A percentile compares a stretch with the other conserved stretches of the same genome.
Evolutionary conservation across 768 basidiomycete species (phyloP).

Genomic region (Cyclocybe aegerita): DNA sequence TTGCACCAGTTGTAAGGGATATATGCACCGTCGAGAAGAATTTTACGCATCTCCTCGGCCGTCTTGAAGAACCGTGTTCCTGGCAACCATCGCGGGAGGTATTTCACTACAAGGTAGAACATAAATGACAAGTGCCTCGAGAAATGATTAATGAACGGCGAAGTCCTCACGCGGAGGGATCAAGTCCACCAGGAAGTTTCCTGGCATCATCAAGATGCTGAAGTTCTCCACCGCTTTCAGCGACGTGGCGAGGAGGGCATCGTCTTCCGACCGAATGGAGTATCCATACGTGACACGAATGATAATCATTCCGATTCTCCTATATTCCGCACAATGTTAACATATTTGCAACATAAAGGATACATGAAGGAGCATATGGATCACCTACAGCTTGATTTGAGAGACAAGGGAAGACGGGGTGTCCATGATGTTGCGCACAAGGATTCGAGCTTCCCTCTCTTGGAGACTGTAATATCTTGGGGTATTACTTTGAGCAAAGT

Average conservation of each 20-base stretch:
- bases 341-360: not conserved
- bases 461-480: slow-evolving; percentile 17
- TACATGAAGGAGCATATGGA: no score
- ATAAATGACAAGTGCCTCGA: no score
- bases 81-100: no score
- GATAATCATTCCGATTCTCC: slow-evolving; percentile 52
- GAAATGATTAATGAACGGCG: not conserved
- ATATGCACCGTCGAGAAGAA: no score
- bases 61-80: no score
- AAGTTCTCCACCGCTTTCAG: no score
- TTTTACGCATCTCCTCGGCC: no score
- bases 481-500: slow-evolving; percentile 16
- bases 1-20: no score
- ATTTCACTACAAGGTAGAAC: no score
- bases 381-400: slow-evolving; percentile 27
- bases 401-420: slow-evolving; percentile 23
- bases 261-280: slow-evolving; percentile 31
- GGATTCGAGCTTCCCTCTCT: slow-evolving; percentile 17
- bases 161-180: slow-evolving; percentile 29
- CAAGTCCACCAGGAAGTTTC: slow-evolving; percentile 35
- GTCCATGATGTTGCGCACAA: slow-evolving; percentile 19
- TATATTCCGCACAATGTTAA: slow-evolving; percentile 14
- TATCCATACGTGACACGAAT: slow-evolving; percentile 56
- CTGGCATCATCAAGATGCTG: no score
- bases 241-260: no score